Percentiles rank a stretch among this genome's conserved stretches.
These are phyloP conservation scores for Bidens hawaiensis DNA, from an alignment of 140 eudicot genomes.

Conservation along the genomic window DNA sequence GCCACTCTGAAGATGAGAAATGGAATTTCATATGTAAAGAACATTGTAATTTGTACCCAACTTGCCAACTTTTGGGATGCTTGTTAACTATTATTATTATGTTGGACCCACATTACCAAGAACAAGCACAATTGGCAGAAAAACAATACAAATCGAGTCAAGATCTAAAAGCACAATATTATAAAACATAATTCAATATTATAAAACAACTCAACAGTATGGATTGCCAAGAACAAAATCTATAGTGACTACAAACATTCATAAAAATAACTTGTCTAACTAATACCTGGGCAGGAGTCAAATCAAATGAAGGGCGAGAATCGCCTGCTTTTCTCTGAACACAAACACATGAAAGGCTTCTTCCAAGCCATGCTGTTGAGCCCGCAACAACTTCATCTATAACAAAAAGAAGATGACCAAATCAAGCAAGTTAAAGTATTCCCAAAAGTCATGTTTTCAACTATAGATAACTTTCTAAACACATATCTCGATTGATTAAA, in stretches of 20 bases:
- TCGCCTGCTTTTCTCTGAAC: conserved; percentile 81
- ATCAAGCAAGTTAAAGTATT: conserved; percentile 12
- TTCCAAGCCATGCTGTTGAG: conserved; percentile 95
- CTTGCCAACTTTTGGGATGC: not conserved
- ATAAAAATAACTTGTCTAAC: not conserved
- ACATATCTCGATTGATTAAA: conserved; percentile 2
- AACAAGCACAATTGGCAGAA: not conserved
- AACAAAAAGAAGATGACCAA: conserved; percentile 19
- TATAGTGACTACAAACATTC: not conserved
- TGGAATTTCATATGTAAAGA: not conserved
- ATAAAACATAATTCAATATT: not conserved
- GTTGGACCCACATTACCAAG: conserved; percentile 1
- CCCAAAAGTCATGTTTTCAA: not conserved
- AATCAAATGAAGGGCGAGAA: conserved; percentile 86
- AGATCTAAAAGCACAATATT: not conserved
- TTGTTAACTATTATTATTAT: not conserved
- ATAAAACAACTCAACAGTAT: not conserved
- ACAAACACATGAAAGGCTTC: conserved; percentile 92
- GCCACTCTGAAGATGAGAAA: conserved; percentile 1
- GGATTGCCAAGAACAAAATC: not conserved
- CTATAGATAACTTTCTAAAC: not conserved
- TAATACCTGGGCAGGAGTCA: conserved; percentile 74
- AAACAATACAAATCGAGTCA: not conserved
- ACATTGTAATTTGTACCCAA: not conserved
- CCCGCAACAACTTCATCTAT: conserved; percentile 91